phyloP scores from a whole-genome alignment of 225 moss, liverwort and hornwort species.

The Rhytidiadelphus loreus region DNA sequence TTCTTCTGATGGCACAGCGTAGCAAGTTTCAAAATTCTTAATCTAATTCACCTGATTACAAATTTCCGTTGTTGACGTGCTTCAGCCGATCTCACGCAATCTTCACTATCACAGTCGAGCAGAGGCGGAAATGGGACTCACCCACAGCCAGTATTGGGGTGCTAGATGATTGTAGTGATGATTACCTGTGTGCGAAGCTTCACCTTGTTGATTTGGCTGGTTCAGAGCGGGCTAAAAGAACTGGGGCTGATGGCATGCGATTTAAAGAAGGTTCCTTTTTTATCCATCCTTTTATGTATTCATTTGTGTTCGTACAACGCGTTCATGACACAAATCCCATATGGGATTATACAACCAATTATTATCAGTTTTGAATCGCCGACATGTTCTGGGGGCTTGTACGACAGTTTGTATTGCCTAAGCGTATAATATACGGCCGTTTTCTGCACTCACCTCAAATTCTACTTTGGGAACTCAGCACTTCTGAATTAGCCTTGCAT shows the following conservation, averaged over 20 bases:
- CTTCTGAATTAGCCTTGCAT: not conserved
- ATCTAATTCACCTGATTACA: not conserved
- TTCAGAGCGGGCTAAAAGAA: slow-evolving; percentile 79
- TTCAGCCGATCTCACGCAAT: slow-evolving; percentile 97
- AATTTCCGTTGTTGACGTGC: not conserved
- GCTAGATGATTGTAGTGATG: slow-evolving; percentile 71
- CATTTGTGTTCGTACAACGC: not conserved
- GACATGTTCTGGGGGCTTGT: not conserved
- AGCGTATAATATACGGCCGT: not conserved
- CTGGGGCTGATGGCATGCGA: slow-evolving; percentile 61
- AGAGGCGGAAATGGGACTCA: slow-evolving; percentile 77
- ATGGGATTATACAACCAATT: not conserved
- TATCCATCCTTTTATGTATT: not conserved
- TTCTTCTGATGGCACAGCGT: not conserved
- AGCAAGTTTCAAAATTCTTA: not conserved
- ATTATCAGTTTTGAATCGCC: not conserved
- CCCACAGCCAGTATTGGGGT: slow-evolving; percentile 11
- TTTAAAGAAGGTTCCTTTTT: slow-evolving; percentile 71
- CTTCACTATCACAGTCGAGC: slow-evolving; percentile 89
- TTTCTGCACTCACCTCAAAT: not conserved
- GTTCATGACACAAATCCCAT: not conserved
- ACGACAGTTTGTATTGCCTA: not conserved
- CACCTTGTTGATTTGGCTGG: slow-evolving; percentile 98
- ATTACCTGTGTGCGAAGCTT: slow-evolving; percentile 88
- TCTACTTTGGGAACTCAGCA: not conserved